A percentile compares a stretch with the other conserved stretches of the same genome.
These are phyloP conservation scores for Clarkia xantiana DNA, from an alignment of 345 rosid species.

Conservation along the genomic window DNA sequence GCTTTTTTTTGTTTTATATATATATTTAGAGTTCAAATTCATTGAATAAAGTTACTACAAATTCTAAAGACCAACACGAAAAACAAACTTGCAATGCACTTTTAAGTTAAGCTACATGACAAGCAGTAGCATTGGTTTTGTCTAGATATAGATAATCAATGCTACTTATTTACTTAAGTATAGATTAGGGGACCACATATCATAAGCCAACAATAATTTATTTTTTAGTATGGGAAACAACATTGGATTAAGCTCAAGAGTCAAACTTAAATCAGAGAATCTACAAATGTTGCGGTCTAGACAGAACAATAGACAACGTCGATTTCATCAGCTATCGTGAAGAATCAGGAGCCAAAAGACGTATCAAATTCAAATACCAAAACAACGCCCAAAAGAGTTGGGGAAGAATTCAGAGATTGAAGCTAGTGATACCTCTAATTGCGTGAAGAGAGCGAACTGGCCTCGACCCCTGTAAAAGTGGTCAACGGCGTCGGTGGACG, in stretches of 20 bases:
- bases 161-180: too few relatives aligned
- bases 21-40: too few relatives aligned
- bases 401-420: background rate
- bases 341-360: background rate
- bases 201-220: background rate
- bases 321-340: too few relatives aligned
- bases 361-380: background rate
- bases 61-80: too few relatives aligned
- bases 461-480: constrained; percentile 49
- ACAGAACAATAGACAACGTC: background rate
- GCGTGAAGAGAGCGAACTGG: constrained; percentile 37
- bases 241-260: background rate
- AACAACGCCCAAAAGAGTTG: background rate
- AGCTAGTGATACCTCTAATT: constrained; percentile 43
- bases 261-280: background rate
- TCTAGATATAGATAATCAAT: too few relatives aligned
- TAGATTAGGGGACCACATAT: too few relatives aligned
- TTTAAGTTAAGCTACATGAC: too few relatives aligned
- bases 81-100: too few relatives aligned
- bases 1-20: too few relatives aligned
- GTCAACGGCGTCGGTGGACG: constrained; percentile 55
- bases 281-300: background rate
- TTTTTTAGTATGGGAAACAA: background rate
- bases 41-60: too few relatives aligned
- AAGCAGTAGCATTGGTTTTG: too few relatives aligned